Evolutionary conservation across 2,329 filamentous ascomycete species (phyloP), one percentile per base, ranked within the genome.

Genomic region (Dothideomycetes sp.): DNA sequence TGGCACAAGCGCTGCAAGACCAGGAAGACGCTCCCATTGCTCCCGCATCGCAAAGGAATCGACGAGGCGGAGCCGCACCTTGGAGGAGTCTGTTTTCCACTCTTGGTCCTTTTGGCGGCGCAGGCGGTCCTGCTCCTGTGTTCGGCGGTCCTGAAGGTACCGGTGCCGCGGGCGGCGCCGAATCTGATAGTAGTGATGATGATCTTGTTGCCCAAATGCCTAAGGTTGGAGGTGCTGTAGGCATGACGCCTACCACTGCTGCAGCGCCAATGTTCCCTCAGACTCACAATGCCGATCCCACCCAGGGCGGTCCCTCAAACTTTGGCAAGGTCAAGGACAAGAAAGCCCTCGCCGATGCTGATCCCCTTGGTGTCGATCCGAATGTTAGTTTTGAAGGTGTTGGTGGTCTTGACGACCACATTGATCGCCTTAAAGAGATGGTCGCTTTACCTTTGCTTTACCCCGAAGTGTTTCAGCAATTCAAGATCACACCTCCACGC

Each of bases 361-460:
- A 96, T 56, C 91, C 91, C 33, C 73, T 98, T 3, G 91, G 91
- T 8, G 87, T 98, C 24, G 88, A 96, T 55, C 68, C 89, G 55
- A 89, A 78, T 53, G 86, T 98, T 45, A 88, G 88, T 55, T 95
- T 98, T 58, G 89, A 84, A 59, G 85, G 88, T 48, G 88, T 98
- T 41, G 91, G 91, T 54, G 91, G 91, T 31, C 66, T 98, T 33
- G 80, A 94, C 57, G 81, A 85, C 27, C 89, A 96, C 56, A 95
- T 98, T 56, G 87, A 95, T 56, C 86, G 95, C 60, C 71, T 98
- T 46, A 96, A 98, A 62, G 91, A 98, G 64, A 98, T 98, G 91
- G 89, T 98, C 14, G 84, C 89, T 49, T 72, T 98, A 45, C 91
- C 91, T 2, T 67, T 98, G 15, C 73, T 96, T 4, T 98, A 98